A percentile compares a stretch with the other conserved stretches of the same genome.
Conservation (phyloP, 257 asterid genomes). For the Przewalskia tangutica region DNA sequence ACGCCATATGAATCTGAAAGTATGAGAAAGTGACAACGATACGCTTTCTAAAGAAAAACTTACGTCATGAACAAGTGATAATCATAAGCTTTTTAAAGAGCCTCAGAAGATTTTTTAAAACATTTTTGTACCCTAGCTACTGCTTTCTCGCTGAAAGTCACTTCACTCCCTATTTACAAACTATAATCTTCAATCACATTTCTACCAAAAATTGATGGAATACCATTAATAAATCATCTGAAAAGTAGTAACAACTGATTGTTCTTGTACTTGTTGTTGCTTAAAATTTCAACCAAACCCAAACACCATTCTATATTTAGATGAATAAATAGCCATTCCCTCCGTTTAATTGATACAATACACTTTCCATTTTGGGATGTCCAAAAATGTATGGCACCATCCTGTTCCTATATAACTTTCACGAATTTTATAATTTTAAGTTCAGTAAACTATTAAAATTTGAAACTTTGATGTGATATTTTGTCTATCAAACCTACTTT, state of each 20-base stretch:
- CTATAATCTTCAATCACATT: neutral
- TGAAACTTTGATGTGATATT: neutral
- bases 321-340: neutral
- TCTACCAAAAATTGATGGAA: neutral
- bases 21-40: neutral
- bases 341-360: neutral
- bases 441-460: neutral
- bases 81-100: neutral
- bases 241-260: neutral
- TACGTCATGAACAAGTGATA: neutral
- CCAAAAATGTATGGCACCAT: neutral
- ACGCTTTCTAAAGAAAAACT: neutral
- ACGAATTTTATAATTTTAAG: neutral
- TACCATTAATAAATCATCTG: neutral
- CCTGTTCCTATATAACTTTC: neutral
- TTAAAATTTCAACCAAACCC: neutral
- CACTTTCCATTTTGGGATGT: neutral
- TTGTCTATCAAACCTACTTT: neutral
- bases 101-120: neutral
- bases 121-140: neutral
- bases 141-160: neutral
- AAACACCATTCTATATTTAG: neutral
- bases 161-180: neutral
- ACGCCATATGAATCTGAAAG: neutral
- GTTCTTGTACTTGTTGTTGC: neutral